Percentiles rank a stretch among this genome's conserved stretches.
phyloP scores from a whole-genome alignment of 176 grass and related monocot genomes.

The Phoenix roebelenii region DNA sequence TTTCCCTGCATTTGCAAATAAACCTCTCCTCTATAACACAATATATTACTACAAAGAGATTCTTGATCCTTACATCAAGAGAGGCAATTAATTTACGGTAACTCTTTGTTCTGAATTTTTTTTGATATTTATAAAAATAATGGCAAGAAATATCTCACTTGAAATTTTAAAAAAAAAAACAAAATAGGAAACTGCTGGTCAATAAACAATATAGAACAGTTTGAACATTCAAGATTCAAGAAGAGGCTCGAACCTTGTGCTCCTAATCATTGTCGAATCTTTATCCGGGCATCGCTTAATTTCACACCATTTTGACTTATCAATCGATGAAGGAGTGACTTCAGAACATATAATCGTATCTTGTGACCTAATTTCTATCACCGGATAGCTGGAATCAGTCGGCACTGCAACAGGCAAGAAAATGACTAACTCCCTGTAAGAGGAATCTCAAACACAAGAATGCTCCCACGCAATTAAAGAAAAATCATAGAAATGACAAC shows the following conservation, averaged over 20 bases:
- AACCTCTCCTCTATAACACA: no score
- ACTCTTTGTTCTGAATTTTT: no score
- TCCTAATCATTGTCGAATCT: slow-evolving; percentile 42
- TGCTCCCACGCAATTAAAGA: no score
- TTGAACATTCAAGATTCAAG: no score
- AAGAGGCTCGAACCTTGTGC: slow-evolving; percentile 26
- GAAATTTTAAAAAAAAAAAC: slow-evolving; percentile 37
- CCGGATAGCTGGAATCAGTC: slow-evolving; percentile 32
- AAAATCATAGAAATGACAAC: background rate
- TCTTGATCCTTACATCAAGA: no score
- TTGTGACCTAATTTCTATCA: slow-evolving; percentile 36
- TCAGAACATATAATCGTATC: slow-evolving; percentile 50
- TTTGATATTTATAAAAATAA: no score
- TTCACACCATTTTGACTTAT: slow-evolving; percentile 66
- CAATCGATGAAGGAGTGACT: slow-evolving; percentile 14
- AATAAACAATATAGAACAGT: no score
- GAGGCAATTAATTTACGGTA: no score
- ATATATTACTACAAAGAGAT: no score
- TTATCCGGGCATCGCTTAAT: slow-evolving; percentile 37
- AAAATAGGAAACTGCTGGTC: slow-evolving; percentile 15
- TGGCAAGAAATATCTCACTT: slow-evolving; percentile 4
- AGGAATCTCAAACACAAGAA: no score
- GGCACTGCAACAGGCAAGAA: slow-evolving; percentile 40
- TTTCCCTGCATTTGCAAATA: no score
- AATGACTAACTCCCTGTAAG: background rate